Base-by-base conservation (phyloP, 2,329 filamentous ascomycete species). In the Pseudofabraea citricarpa region DNA sequence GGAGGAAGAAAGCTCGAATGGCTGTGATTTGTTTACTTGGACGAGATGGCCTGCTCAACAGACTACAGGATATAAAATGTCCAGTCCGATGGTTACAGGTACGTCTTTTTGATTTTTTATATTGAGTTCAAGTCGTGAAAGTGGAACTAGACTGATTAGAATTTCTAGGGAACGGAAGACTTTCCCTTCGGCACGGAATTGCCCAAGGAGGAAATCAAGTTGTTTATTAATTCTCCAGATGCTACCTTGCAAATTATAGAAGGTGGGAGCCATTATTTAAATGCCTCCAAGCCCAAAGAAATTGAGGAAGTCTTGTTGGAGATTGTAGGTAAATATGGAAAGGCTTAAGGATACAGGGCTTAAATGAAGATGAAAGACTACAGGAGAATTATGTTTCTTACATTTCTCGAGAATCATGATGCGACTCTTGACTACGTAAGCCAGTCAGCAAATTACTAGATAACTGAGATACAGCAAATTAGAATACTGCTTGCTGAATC, bases 21-120 rank as follows among this genome's bases (percentile, higher is more conserved):
- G 68, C 72, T 1, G 56, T 69, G 4, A 58, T 63, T 10, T 67
- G 64, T 48, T 60, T 76, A 5, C 41, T 73, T 15, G 66, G 70
- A 45, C 58, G 73, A 32, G 72, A 76, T 39, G 68, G 72, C 2
- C 60, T 75, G 3, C 52, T 73, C 5, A 46, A 65, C 20, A 61
- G 73, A 12, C 46, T 75, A 36, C 49, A 63, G 23, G 68, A 75
- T 44, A 55, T 77, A 47, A 67, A 63, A 48, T 75, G 72, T 43
- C 72, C 73, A 1, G 69, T 76, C 13, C 66, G 71, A 49, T 76
- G 72, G 73, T 60, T 76, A 13, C 72, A 75, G 55, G 71, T 74
- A 51, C 63, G 43, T 36, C 13, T 13, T 6, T 23, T 27, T 13
- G 15, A 35, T 41, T 23, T 8, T n/a, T 35, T 8, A 35, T 7